Conservation (phyloP, 2,329 filamentous ascomycete species). For the Seiridium unicorne region DNA sequence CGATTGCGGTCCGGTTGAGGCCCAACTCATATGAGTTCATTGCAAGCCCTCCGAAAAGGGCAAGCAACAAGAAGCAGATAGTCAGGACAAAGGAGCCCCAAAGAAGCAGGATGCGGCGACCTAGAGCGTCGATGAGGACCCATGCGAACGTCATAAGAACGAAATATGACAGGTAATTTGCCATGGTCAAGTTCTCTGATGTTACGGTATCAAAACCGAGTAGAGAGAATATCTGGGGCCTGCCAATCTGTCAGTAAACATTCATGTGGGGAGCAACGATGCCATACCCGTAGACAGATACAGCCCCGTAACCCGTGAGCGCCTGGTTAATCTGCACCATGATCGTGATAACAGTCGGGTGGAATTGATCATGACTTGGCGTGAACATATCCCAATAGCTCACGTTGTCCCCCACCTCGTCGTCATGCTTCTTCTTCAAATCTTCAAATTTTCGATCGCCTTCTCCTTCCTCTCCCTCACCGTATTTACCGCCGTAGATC, state of each 20-base stretch:
- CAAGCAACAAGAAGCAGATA: constrained; percentile 48
- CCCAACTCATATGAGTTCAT: not conserved
- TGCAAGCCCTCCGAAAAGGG: constrained; percentile 48
- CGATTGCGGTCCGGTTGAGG: constrained; percentile 37
- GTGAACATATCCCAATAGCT: constrained; percentile 58
- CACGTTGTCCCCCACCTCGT: constrained; percentile 44
- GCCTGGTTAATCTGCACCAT: constrained; percentile 65
- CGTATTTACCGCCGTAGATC: constrained; percentile 38
- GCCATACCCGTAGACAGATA: constrained; percentile 51
- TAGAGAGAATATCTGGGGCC: constrained; percentile 62
- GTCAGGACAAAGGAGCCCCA: constrained; percentile 49
- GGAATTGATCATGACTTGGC: constrained; percentile 53
- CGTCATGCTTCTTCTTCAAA: constrained; percentile 46
- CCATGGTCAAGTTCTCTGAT: constrained; percentile 57
- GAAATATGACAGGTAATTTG: constrained; percentile 61
- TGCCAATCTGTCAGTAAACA: not conserved
- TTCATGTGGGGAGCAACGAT: not conserved
- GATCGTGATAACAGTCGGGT: constrained; percentile 58
- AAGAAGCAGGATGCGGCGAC: constrained; percentile 51
- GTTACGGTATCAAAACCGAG: constrained; percentile 50
- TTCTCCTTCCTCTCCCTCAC: constrained; percentile 33
- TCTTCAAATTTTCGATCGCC: constrained; percentile 48
- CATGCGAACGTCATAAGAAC: constrained; percentile 60
- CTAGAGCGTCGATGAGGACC: constrained; percentile 55
- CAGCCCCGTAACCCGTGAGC: constrained; percentile 56